Evolutionary conservation across 2,329 filamentous ascomycete genomes (phyloP), one percentile per base, ranked within the genome.

Genomic region (Talaromyces piceae): DNA sequence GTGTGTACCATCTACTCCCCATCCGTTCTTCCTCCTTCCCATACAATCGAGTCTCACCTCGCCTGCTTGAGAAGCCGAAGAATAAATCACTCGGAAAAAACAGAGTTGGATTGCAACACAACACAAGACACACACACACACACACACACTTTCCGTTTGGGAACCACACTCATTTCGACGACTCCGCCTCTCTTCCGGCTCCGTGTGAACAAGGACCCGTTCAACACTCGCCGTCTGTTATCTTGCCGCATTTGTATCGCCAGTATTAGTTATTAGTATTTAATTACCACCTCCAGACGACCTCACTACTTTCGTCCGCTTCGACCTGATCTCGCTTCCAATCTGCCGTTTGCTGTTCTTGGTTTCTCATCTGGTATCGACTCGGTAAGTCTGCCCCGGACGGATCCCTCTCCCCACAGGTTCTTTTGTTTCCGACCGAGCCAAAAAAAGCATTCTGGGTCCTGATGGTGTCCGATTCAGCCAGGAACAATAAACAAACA

Each of bases 181-280:
- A 37, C 3, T 8, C 20, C 33, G 33, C 16, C 33, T 37, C n/a
- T n/a, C n/a, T n/a, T n/a, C 16, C 6, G n/a, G 31, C 31, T n/a
- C n/a, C n/a, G 31, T 18, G 31, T 33, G 1, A 18, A 18, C 31
- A 16, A n/a, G n/a, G n/a, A n/a, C n/a, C n/a, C n/a, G n/a, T 3
- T 18, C 2, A 18, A 45, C 43, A 25, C 25, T 5, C 23, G 20
- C 20, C 43, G 22, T 45, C 20, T 18, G 22, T 13, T 22, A 37
- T 37, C 33, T 37, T 18, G 12, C n/a, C 41, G 25, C 41, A n/a
- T 26, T 27, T 12, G 16, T 13, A 46, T 46, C 44, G 25, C 25
- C 25, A 46, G 11, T 43, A 43, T 43, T 43, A 43, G 39, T 43
- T 30, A 44, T 33, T 49, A 53, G 49, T 53, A 53, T 31, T 49